These are phyloP conservation scores for Colletotrichum lini DNA, from an alignment of 2,329 filamentous ascomycete species.

Conservation along the genomic window DNA sequence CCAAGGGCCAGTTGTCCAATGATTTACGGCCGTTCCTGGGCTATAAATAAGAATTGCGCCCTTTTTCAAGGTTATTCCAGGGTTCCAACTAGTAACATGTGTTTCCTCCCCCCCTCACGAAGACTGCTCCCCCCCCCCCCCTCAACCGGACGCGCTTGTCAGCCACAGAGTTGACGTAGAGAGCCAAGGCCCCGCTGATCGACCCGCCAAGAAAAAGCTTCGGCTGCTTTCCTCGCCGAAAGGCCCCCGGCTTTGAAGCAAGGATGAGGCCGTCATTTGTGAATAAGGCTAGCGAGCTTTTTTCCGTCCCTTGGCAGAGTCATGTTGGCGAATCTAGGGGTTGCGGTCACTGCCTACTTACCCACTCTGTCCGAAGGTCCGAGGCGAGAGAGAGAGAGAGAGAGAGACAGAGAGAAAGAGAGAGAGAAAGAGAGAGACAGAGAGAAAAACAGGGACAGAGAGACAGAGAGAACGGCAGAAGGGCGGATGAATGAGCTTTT, in stretches of 20 bases:
- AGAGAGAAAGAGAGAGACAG: too few relatives aligned
- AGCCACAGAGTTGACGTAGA: slow-evolving; percentile 40
- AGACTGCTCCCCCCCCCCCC: too few relatives aligned
- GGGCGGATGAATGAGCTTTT: not conserved
- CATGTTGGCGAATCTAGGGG: slow-evolving; percentile 23
- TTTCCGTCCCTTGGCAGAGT: slow-evolving; percentile 24
- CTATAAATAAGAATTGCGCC: slow-evolving; percentile 32
- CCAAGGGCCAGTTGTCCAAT: slow-evolving; percentile 23
- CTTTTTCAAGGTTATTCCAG: slow-evolving; percentile 5
- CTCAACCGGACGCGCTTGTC: slow-evolving; percentile 13
- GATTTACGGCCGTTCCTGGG: slow-evolving; percentile 3
- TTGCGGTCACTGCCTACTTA: not conserved
- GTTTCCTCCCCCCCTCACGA: not conserved
- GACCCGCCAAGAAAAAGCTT: slow-evolving; percentile 40
- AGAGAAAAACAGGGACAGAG: too few relatives aligned
- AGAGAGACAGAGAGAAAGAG: not conserved
- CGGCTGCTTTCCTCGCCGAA: slow-evolving; percentile 27
- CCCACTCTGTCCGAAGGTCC: not conserved
- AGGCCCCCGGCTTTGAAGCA: not conserved
- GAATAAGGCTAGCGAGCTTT: not conserved
- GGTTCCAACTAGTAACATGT: not conserved
- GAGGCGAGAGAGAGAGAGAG: not conserved
- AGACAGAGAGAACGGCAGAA: too few relatives aligned
- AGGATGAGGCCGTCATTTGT: slow-evolving; percentile 8
- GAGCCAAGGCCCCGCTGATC: slow-evolving; percentile 30